Evolutionary conservation across 495 filamentous ascomycete species (phyloP).

Genomic region (Durotheca rogersii): DNA sequence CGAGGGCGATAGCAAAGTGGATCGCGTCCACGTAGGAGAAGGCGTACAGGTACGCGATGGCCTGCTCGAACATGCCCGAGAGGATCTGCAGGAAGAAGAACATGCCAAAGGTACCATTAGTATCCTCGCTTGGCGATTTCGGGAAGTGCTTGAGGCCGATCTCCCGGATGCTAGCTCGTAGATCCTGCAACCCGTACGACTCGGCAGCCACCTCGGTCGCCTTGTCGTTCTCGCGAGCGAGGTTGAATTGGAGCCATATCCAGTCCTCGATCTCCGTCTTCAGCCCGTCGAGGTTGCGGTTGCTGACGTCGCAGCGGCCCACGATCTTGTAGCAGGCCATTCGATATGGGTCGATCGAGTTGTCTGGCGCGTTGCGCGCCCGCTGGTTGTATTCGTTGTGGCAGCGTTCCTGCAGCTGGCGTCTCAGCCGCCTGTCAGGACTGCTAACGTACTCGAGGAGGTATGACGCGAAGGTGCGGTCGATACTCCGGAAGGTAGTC

Average conservation of each 20-base stretch:
- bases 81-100: constrained; percentile 91
- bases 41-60: constrained; percentile 82
- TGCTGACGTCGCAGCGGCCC: constrained; percentile 84
- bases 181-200: constrained; percentile 81
- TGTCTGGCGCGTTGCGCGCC: constrained; percentile 76
- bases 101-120: constrained; percentile 75
- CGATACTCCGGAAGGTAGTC: constrained; percentile 78
- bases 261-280: constrained; percentile 86
- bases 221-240: constrained; percentile 83
- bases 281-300: constrained; percentile 76
- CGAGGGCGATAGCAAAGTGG: constrained; percentile 88
- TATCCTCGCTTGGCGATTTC: constrained; percentile 63
- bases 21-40: constrained; percentile 89
- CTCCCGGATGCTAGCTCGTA: constrained; percentile 79
- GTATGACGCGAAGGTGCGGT: constrained; percentile 87
- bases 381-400: constrained; percentile 86
- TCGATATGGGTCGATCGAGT: constrained; percentile 88
- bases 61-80: constrained; percentile 93
- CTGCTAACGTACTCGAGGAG: constrained; percentile 75
- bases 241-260: constrained; percentile 94
- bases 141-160: constrained; percentile 88
- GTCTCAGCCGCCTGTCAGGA: constrained; percentile 68
- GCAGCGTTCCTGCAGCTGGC: constrained; percentile 80
- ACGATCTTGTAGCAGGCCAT: constrained; percentile 98
- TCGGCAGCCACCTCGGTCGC: constrained; percentile 82